phyloP scores from a whole-genome alignment of 2,329 filamentous ascomycete genomes.

The Furcasterigmium sp. region DNA sequence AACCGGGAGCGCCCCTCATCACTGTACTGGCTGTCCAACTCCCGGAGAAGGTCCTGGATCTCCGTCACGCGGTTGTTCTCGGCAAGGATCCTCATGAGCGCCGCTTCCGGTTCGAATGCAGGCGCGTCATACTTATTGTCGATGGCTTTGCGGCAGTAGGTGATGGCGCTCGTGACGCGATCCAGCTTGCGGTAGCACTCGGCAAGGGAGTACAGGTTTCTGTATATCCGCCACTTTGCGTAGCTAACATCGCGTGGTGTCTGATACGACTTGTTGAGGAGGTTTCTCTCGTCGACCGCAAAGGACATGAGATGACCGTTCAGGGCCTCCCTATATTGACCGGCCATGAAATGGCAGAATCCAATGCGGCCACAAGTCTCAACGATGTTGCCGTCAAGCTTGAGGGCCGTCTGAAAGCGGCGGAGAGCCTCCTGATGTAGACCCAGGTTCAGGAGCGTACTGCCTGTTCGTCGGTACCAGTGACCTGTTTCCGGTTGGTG shows the following conservation, averaged over 20 bases:
- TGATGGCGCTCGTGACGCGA: conserved; percentile 23
- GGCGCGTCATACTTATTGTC: conserved; percentile 19
- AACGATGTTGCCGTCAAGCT: conserved; percentile 29
- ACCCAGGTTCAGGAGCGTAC: conserved; percentile 30
- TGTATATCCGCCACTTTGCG: conserved; percentile 33
- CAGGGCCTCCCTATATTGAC: conserved; percentile 27
- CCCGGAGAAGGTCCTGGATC: conserved; percentile 27
- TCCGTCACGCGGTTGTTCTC: conserved; percentile 28
- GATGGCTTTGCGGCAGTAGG: conserved; percentile 31
- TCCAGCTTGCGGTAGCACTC: conserved; percentile 26
- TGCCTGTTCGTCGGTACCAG: conserved; percentile 32
- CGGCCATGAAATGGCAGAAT: conserved; percentile 30
- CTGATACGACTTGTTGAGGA: conserved; percentile 17
- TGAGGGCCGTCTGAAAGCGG: conserved; percentile 29
- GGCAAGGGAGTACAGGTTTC: conserved; percentile 32
- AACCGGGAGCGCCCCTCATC: conserved; percentile 19
- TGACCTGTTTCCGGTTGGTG: conserved; percentile 26
- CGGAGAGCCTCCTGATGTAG: conserved; percentile 26
- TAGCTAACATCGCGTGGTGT: conserved; percentile 17
- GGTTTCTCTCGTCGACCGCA: conserved; percentile 23
- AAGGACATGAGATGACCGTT: conserved; percentile 30
- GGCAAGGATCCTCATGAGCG: conserved; percentile 29
- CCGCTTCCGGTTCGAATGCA: conserved; percentile 30
- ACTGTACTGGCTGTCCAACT: conserved; percentile 21
- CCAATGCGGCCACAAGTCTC: conserved; percentile 35